Percentiles rank a stretch among this genome's conserved stretches.
Conservation (phyloP, 106 monocot genomes). For the Phalaenopsis aphrodite region DNA sequence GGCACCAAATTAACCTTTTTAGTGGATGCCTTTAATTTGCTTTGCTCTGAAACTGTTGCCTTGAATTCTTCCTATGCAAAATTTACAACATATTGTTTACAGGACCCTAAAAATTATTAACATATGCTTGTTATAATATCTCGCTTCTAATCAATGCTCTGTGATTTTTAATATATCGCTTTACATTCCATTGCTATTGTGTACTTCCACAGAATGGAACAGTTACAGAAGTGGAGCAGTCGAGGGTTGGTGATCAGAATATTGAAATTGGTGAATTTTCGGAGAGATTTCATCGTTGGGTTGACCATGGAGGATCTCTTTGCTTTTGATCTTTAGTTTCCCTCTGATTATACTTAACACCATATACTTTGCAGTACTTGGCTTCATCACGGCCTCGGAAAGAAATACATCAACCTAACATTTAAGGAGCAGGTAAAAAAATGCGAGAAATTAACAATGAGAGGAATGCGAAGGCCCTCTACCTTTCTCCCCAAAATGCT, state of each 20-base stretch:
- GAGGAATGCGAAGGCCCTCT: neutral
- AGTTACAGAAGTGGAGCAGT: neutral
- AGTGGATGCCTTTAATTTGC: too few relatives aligned
- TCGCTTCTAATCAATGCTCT: neutral
- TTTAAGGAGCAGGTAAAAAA: neutral
- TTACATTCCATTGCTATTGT: neutral
- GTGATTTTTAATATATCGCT: neutral
- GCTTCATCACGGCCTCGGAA: neutral
- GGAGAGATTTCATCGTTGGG: constrained; percentile 28
- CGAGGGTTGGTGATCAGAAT: neutral
- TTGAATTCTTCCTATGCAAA: too few relatives aligned
- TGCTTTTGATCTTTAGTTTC: constrained; percentile 13
- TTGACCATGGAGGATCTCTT: constrained; percentile 21
- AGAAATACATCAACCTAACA: neutral
- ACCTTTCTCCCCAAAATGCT: neutral
- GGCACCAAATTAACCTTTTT: too few relatives aligned
- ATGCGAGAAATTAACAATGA: constrained; percentile 6
- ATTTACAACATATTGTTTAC: too few relatives aligned
- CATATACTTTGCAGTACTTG: neutral
- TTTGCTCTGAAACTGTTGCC: too few relatives aligned
- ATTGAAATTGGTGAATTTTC: constrained; percentile 14
- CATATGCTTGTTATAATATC: too few relatives aligned
- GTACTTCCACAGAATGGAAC: neutral
- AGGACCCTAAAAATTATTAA: too few relatives aligned
- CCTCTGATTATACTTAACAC: neutral